phyloP scores from a whole-genome alignment of 2,329 filamentous ascomycete species.

The Apiospora hydei region DNA sequence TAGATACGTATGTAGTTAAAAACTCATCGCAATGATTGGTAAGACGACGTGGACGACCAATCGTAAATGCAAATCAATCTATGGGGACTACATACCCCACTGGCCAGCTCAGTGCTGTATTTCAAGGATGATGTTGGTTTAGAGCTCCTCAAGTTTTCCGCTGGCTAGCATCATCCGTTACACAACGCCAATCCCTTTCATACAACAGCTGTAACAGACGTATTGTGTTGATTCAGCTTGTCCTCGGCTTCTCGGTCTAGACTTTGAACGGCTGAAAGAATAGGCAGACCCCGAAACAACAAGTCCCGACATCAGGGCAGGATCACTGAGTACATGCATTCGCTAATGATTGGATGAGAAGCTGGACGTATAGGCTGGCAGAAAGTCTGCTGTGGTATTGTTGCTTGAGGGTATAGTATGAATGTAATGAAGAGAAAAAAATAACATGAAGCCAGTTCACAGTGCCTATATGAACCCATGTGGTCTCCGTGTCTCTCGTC shows the following conservation, averaged over 20 bases:
- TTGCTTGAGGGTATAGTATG: neutral
- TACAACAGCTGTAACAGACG: neutral
- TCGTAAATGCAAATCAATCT: neutral
- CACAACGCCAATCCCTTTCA: neutral
- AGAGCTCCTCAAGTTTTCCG: neutral
- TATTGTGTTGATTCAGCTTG: neutral
- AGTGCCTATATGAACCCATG: constrained; percentile 9
- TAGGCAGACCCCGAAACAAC: neutral
- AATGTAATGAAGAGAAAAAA: neutral
- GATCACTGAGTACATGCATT: neutral
- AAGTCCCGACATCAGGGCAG: neutral
- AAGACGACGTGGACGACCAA: neutral
- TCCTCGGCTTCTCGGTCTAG: neutral
- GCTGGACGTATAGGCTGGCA: neutral
- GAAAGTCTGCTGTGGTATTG: neutral
- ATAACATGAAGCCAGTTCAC: constrained; percentile 13
- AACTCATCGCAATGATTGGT: neutral
- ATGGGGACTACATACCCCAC: neutral
- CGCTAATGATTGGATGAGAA: neutral
- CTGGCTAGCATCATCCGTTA: neutral
- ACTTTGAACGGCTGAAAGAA: neutral
- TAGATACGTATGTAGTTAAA: neutral
- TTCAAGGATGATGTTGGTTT: neutral
- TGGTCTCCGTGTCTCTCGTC: constrained; percentile 18
- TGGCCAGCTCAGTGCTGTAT: neutral